These are phyloP conservation scores for Mucor saturninus DNA, from an alignment of 371 early-diverging fungal species.

Conservation along the genomic window DNA sequence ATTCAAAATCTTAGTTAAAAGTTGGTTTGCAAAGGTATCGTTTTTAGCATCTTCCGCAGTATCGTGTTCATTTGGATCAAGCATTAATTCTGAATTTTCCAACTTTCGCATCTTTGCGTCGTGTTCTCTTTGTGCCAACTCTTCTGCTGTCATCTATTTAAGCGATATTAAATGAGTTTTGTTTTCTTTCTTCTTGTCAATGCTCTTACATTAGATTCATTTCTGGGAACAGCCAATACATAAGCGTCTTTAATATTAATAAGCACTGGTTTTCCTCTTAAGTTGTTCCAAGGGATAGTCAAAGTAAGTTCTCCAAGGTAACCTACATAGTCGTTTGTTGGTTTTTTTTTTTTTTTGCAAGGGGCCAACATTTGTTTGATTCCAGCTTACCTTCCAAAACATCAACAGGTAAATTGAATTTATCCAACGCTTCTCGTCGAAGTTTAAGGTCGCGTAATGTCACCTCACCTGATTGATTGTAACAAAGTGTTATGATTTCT, in stretches of 20 bases:
- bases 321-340: conserved; percentile 51
- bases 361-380: not conserved
- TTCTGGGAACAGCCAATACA: conserved; percentile 85
- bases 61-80: conserved; percentile 27
- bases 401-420: conserved; percentile 93
- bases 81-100: conserved; percentile 76
- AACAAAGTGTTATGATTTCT: not conserved
- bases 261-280: conserved; percentile 92
- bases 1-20: conserved; percentile 92
- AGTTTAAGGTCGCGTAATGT: conserved; percentile 88
- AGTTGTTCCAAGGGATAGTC: conserved; percentile 95
- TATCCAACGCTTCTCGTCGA: conserved; percentile 90
- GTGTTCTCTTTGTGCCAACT: conserved; percentile 80
- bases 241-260: conserved; percentile 89
- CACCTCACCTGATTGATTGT: conserved; percentile 81
- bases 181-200: not conserved
- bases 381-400: conserved; percentile 83
- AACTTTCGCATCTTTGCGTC: conserved; percentile 85
- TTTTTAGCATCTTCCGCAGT: conserved; percentile 69
- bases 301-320: conserved; percentile 91
- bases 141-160: conserved; percentile 75
- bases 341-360: not conserved
- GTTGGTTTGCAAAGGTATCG: conserved; percentile 80
- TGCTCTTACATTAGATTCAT: conserved; percentile 66
- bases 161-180: not conserved